Conservation (phyloP, 2,329 filamentous ascomycete species). For the Lecanoromycetidae sp. region DNA sequence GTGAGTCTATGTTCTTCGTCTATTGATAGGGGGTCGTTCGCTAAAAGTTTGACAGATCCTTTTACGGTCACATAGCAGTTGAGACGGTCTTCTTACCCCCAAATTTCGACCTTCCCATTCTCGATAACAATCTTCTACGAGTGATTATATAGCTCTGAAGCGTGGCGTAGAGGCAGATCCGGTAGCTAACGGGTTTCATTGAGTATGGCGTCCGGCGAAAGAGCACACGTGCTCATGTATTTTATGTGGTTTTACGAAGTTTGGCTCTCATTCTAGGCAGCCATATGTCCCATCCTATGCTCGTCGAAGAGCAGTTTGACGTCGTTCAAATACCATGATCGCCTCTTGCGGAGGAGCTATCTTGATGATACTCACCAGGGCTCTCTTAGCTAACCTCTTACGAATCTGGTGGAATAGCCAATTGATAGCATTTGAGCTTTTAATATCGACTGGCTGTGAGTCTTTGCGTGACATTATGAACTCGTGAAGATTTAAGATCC, state of each 20-base stretch:
- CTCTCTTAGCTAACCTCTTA: too few relatives aligned
- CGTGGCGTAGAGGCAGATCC: slow-evolving; percentile 6
- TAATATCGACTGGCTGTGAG: too few relatives aligned
- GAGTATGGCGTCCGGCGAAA: slow-evolving; percentile 1
- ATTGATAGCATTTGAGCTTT: too few relatives aligned
- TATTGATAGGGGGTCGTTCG: slow-evolving; percentile 12
- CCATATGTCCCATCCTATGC: too few relatives aligned
- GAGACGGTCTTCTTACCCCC: slow-evolving; percentile 19
- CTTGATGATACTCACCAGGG: too few relatives aligned
- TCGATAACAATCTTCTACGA: background rate
- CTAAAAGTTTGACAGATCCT: slow-evolving; percentile 26
- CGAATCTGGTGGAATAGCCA: too few relatives aligned
- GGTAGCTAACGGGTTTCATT: background rate
- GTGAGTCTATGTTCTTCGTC: slow-evolving; percentile 29
- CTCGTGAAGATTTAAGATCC: too few relatives aligned
- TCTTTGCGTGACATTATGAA: too few relatives aligned
- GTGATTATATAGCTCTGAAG: background rate
- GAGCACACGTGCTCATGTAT: slow-evolving; percentile 1
- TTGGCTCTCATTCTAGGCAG: background rate
- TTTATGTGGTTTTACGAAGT: background rate
- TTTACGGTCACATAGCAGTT: slow-evolving; percentile 40
- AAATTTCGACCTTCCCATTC: background rate
- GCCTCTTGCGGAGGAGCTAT: too few relatives aligned
- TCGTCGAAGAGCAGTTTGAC: too few relatives aligned
- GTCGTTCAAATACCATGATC: too few relatives aligned